phyloP scores from a whole-genome alignment of 768 basidiomycete species.

The Macrocybe gigantea region DNA sequence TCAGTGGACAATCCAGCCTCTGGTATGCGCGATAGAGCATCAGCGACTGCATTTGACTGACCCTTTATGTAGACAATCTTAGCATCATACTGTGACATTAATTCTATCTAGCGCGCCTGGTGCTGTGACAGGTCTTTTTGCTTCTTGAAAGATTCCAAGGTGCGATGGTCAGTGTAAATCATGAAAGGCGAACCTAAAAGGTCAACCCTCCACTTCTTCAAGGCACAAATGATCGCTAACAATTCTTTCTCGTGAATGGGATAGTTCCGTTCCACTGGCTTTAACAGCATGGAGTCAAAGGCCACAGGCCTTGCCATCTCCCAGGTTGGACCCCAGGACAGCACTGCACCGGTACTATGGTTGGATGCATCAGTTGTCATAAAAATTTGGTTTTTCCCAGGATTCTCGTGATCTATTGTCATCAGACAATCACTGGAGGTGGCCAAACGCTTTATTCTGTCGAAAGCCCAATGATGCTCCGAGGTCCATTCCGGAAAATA shows the following conservation, averaged over 20 bases:
- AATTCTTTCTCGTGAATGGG: slow-evolving; percentile 27
- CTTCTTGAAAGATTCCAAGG: not conserved
- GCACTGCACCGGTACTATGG: not conserved
- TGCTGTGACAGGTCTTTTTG: not conserved
- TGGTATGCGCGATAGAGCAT: slow-evolving; percentile 9
- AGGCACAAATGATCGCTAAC: slow-evolving; percentile 25
- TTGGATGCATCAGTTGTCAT: slow-evolving; percentile 22
- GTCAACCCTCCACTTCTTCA: slow-evolving; percentile 21
- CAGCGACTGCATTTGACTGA: not conserved
- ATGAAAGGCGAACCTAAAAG: slow-evolving; percentile 15
- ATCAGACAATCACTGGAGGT: slow-evolving; percentile 14
- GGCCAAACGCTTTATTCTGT: slow-evolving; percentile 22
- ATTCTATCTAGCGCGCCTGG: not conserved
- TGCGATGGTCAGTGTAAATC: slow-evolving; percentile 12
- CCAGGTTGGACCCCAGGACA: slow-evolving; percentile 4
- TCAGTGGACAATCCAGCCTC: too few relatives aligned
- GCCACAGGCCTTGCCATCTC: slow-evolving; percentile 6
- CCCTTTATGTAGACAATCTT: not conserved
- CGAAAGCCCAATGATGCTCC: slow-evolving; percentile 18
- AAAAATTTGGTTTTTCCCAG: slow-evolving; percentile 18
- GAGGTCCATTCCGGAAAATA: slow-evolving; percentile 16
- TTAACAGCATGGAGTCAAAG: slow-evolving; percentile 3
- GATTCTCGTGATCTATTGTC: slow-evolving; percentile 22
- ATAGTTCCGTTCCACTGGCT: slow-evolving; percentile 4
- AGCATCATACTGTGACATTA: not conserved